Evolutionary conservation across 257 asterid genomes (phyloP).

Genomic region (Asclepias syriaca): DNA sequence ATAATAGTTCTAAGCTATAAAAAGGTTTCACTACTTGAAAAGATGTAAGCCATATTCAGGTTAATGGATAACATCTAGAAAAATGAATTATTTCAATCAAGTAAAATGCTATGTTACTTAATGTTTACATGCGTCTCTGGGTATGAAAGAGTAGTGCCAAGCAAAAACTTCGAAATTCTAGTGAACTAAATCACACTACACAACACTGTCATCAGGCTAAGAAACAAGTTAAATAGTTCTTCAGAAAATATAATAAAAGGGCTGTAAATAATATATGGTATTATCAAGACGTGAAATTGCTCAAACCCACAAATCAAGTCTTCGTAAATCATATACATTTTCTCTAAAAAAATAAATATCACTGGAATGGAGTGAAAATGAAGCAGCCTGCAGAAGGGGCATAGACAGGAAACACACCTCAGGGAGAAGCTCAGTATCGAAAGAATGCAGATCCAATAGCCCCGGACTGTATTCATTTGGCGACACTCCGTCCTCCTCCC

Average conservation of each 20-base stretch:
- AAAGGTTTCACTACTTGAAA: background rate
- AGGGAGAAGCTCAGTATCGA: slow-evolving; percentile 83
- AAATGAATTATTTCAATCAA: background rate
- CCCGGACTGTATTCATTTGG: slow-evolving; percentile 89
- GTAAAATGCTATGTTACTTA: background rate
- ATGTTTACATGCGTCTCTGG: background rate
- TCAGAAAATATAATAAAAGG: background rate
- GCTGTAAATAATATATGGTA: background rate
- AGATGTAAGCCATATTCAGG: background rate
- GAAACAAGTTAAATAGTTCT: background rate
- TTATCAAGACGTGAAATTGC: background rate
- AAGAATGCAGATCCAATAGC: slow-evolving; percentile 88
- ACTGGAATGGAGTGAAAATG: background rate
- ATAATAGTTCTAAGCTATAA: background rate
- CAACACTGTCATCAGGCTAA: background rate
- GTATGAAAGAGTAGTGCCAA: background rate
- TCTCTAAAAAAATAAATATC: background rate
- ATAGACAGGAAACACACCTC: slow-evolving; percentile 41
- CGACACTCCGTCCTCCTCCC: slow-evolving; percentile 48
- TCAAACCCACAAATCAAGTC: background rate
- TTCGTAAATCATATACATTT: background rate
- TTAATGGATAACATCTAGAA: background rate
- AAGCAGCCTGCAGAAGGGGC: background rate
- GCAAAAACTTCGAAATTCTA: background rate
- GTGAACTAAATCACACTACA: background rate